Conservation (phyloP, 192 early-diverging fungal species). For the Coemansia sp. region DNA sequence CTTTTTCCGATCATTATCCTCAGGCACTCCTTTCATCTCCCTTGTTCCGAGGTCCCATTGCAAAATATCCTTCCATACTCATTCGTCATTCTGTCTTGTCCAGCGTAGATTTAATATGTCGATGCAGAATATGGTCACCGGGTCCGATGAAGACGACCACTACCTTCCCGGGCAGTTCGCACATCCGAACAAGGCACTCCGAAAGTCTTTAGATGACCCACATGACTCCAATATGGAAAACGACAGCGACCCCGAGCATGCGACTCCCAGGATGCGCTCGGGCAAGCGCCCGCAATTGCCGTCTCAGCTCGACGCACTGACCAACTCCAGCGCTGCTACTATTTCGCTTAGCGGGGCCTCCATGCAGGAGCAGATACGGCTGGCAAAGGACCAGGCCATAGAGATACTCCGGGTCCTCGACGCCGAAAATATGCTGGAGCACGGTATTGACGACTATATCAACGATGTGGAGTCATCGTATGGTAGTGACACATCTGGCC, state of each 20-base stretch:
- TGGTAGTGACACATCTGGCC: conserved; percentile 18
- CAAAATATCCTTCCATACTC: conserved; percentile 3
- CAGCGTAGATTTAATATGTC: conserved; percentile 22
- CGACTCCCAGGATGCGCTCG: neutral
- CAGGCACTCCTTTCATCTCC: neutral
- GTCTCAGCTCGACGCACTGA: conserved; percentile 4
- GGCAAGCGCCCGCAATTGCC: conserved; percentile 1
- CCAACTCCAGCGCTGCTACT: neutral
- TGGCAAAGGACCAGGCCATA: conserved; percentile 40
- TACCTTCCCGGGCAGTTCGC: conserved; percentile 42
- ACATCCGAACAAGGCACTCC: conserved; percentile 46
- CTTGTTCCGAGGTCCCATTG: neutral
- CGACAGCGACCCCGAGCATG: neutral
- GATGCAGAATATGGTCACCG: conserved; percentile 13
- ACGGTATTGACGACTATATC: conserved; percentile 21
- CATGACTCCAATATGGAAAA: conserved; percentile 1
- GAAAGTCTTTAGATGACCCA: conserved; percentile 9
- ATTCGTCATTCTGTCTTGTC: neutral
- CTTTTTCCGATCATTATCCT: neutral
- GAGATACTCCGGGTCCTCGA: conserved; percentile 32
- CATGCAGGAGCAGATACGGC: conserved; percentile 29
- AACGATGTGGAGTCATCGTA: conserved; percentile 40
- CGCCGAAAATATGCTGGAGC: conserved; percentile 26
- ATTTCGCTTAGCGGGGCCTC: conserved; percentile 4
- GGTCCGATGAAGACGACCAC: conserved; percentile 53